phyloP scores from a whole-genome alignment of 768 basidiomycete species.

The Suillus spraguei region DNA sequence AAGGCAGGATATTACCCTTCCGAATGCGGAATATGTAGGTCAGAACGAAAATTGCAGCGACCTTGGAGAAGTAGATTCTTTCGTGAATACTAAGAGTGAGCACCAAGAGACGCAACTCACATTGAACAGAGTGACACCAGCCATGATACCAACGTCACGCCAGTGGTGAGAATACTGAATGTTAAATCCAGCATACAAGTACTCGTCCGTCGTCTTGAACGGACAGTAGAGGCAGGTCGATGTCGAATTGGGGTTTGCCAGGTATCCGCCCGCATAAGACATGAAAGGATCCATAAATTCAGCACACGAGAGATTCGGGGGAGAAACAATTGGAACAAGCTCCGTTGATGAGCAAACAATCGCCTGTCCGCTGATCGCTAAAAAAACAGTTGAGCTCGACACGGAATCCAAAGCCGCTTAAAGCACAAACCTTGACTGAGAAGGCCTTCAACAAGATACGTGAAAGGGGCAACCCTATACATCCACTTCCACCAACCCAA shows the following conservation, averaged over 20 bases:
- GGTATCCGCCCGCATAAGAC: constrained; percentile 44
- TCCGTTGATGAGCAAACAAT: constrained; percentile 65
- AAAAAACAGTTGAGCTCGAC: background rate
- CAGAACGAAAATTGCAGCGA: constrained; percentile 29
- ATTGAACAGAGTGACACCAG: constrained; percentile 45
- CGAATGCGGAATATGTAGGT: constrained; percentile 36
- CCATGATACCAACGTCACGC: constrained; percentile 50
- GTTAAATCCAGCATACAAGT: constrained; percentile 47
- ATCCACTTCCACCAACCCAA: constrained; percentile 78
- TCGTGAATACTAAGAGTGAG: background rate
- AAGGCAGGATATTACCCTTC: constrained; percentile 13
- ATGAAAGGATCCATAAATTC: constrained; percentile 49
- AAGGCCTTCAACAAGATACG: constrained; percentile 56
- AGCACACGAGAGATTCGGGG: constrained; percentile 48
- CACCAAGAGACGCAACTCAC: constrained; percentile 30
- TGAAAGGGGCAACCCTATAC: constrained; percentile 57
- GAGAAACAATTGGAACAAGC: constrained; percentile 54
- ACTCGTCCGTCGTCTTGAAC: constrained; percentile 58
- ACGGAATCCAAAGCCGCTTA: background rate
- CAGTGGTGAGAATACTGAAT: constrained; percentile 57
- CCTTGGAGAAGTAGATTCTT: constrained; percentile 17
- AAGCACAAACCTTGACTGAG: constrained; percentile 45
- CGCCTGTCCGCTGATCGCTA: constrained; percentile 51
- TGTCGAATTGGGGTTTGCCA: constrained; percentile 42
- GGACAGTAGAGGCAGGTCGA: constrained; percentile 56